Base-by-base conservation (phyloP, 2,329 filamentous ascomycete species). In the Ophiostoma fasciatum region DNA sequence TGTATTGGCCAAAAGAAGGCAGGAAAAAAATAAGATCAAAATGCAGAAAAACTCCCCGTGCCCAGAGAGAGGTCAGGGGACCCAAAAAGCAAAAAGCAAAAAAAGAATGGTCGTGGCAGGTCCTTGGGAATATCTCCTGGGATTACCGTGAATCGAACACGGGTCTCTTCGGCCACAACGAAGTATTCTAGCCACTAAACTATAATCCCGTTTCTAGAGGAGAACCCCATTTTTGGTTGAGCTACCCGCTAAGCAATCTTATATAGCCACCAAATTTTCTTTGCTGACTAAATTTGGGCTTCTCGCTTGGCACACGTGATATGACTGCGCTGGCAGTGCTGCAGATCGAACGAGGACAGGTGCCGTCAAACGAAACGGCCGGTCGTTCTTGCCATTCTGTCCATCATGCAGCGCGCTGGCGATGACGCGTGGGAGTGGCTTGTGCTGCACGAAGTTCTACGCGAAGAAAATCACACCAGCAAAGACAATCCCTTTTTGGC, bases 151-250 rank as follows among this genome's bases (percentile, higher is more conserved):
- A 41, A 41, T 41, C 39, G 39, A 41, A 41, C 39, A 41, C 36
- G 39, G 39, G 39, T 41, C 37, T 36, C 32, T 30, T 44, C 42
- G 42, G 42, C 42, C 42, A 44, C 42, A 44, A 44, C 42, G 42
- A 44, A 30, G 35, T 44, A 42, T 44, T 42, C 42, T 44, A 37
- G 35, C 42, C 42, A 44, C 42, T 44, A 42, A 42, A 44, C 42
- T 44, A 44, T 44, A 35, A 35, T 36, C 41, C 41, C 41, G 38
- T 43, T 41, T 43, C 29, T 17, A 35, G 37, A 35, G 37, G 18
- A 38, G 37, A 28, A 31, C 13, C 22, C 37, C 31, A 31, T 18
- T 30, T 35, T n/a, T n/a, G n/a, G n/a, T n/a, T n/a, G n/a, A n/a
- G n/a, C n/a, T n/a, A n/a, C n/a, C n/a, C n/a, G n/a, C 15, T 38